A percentile compares a stretch with the other conserved stretches of the same genome.
phyloP scores from a whole-genome alignment of 345 rosid species.

The Eucalyptus sp. region DNA sequence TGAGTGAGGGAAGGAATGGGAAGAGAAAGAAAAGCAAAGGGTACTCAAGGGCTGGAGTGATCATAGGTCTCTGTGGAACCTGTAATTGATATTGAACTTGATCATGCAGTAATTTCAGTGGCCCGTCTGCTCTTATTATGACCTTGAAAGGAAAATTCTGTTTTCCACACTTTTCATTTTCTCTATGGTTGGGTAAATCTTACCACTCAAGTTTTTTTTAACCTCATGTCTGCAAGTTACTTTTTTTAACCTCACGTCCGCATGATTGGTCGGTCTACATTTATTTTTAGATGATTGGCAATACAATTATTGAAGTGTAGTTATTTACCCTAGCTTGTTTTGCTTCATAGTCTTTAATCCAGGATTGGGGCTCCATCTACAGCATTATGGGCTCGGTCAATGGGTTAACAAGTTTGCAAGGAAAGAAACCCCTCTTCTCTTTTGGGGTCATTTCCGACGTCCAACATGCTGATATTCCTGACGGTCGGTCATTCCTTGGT shows the following conservation, averaged over 20 bases:
- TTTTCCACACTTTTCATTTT: not conserved
- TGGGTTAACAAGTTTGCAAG: slow-evolving; percentile 10
- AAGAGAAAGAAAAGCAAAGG: not conserved
- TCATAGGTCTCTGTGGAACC: not conserved
- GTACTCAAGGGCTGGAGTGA: not conserved
- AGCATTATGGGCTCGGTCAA: slow-evolving; percentile 44
- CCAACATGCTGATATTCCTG: slow-evolving; percentile 88
- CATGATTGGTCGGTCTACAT: not conserved
- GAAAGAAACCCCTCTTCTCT: slow-evolving; percentile 59
- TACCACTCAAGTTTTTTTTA: not conserved
- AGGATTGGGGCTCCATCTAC: not conserved
- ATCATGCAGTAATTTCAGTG: not conserved
- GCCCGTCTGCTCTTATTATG: not conserved
- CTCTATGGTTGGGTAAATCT: not conserved
- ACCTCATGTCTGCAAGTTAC: not conserved
- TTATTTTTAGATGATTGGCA: not conserved
- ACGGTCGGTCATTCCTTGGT: slow-evolving; percentile 74
- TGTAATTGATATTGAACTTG: not conserved
- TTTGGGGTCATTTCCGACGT: slow-evolving; percentile 88
- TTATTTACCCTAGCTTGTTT: not conserved
- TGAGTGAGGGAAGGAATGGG: not conserved
- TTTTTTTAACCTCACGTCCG: not conserved
- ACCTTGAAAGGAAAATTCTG: not conserved
- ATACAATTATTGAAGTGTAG: not conserved
- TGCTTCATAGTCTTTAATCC: not conserved